Evolutionary conservation across 352 stramenopile genomes (phyloP).

Genomic region (Phytophthora fragariaefolia): DNA sequence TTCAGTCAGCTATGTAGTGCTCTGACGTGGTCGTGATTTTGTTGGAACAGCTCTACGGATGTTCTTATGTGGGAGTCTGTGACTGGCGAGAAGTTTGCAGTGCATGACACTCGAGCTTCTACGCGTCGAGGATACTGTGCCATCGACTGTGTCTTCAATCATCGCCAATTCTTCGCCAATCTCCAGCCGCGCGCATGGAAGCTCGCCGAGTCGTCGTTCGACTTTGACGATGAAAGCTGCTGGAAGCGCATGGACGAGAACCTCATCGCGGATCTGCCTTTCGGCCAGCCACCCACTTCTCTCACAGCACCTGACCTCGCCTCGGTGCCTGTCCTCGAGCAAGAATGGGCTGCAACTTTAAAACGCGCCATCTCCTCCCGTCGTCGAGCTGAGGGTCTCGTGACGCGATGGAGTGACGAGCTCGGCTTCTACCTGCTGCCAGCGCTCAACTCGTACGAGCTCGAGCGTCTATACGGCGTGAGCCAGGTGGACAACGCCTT

Average conservation of each 20-base stretch:
- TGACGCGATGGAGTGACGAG: constrained; percentile 78
- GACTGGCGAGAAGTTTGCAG: constrained; percentile 63
- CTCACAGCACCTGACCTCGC: constrained; percentile 43
- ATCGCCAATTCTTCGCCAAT: constrained; percentile 78
- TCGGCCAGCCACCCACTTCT: constrained; percentile 30
- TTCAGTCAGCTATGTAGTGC: no score
- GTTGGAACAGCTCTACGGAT: constrained; percentile 17
- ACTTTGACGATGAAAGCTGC: constrained; percentile 63
- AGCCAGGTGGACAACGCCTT: constrained; percentile 77
- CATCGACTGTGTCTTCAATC: constrained; percentile 88
- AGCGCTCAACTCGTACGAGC: constrained; percentile 88
- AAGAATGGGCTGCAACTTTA: constrained; percentile 54
- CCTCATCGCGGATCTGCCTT: constrained; percentile 56
- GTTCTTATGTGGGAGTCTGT: constrained; percentile 80
- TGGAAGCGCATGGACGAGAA: constrained; percentile 70
- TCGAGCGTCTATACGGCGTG: constrained; percentile 76
- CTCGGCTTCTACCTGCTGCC: constrained; percentile 83
- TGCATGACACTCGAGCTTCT: constrained; percentile 22
- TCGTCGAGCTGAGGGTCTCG: constrained; percentile 52
- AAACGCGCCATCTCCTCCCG: constrained; percentile 47
- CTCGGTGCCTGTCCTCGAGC: constrained; percentile 45
- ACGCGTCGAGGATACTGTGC: constrained; percentile 58
- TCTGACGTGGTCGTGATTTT: no score
- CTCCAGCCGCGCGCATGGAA: constrained; percentile 60
- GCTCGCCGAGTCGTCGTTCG: constrained; percentile 54